Base-by-base conservation (phyloP, 371 early-diverging fungal species). In the Chytridiales sp. region DNA sequence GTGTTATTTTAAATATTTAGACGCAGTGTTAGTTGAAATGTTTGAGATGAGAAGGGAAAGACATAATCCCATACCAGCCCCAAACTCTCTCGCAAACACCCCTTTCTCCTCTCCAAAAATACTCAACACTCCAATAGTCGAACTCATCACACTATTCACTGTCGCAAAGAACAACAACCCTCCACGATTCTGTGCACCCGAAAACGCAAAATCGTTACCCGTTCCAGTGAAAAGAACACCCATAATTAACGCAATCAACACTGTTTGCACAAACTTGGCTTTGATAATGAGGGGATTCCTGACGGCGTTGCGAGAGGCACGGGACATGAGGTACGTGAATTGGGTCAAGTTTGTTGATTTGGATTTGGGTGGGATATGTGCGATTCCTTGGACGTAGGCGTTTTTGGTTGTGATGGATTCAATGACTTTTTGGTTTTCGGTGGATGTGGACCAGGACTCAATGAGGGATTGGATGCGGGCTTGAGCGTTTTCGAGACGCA, bases 11-110 rank as follows among this genome's bases (percentile, higher is more conserved):
- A 35, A 5, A 13, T 47, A 43, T 26, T 5, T 36, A 17, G 19
- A 5, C 13, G 27, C 27, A 3, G 15, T 35, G 31, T 4, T 3
- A 15, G 4, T 4, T 5, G 11, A 58, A 46, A 9, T 31, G 34
- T 5, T 47, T 58, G 34, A 26, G 19, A 32, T 15, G n/a, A 36
- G 21, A n/a, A 43, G n/a, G n/a, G n/a, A n/a, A n/a, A n/a, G n/a
- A n/a, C n/a, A n/a, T n/a, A n/a, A n/a, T n/a, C n/a, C n/a, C 30
- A 19, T 26, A 62, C 63, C 63, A 21, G 64, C 64, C 5, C 64
- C 64, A 52, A 50, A 64, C 36, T 88, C 88, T 43, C 86, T 77
- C 55, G 73, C 47, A 39, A 87, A 86, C 30, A 88, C 77, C 5
- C 26, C 15, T 47, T 57, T 58, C 43, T 80, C 81, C 0, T 63